Percentiles rank a stretch among this genome's conserved stretches.
phyloP scores from a whole-genome alignment of 192 early-diverging fungal genomes.

The Polychytrium aggregatum region DNA sequence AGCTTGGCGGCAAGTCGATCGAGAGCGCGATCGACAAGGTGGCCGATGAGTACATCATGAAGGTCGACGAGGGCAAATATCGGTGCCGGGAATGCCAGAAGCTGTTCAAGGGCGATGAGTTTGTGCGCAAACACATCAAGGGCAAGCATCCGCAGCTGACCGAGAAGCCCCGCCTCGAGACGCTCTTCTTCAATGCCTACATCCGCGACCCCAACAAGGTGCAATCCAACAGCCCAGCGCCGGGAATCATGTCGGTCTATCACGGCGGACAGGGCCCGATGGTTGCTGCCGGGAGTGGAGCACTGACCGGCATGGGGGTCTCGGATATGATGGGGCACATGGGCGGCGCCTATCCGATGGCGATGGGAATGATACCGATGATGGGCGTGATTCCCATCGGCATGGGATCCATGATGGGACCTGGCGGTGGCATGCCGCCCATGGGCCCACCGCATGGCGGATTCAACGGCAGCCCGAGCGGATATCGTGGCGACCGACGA shows the following conservation, averaged over 20 bases:
- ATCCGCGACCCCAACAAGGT: constrained; percentile 73
- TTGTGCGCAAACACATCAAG: constrained; percentile 88
- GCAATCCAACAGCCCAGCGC: constrained; percentile 14
- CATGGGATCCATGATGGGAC: too few species aligned
- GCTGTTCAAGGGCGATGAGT: constrained; percentile 87
- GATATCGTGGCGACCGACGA: background rate
- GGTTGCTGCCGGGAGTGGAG: constrained; percentile 1
- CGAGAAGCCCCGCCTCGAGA: constrained; percentile 50
- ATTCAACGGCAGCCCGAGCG: too few species aligned
- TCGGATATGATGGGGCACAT: constrained; percentile 22
- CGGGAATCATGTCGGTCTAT: constrained; percentile 4
- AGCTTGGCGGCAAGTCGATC: constrained; percentile 23
- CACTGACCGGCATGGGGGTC: constrained; percentile 12
- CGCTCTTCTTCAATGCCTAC: constrained; percentile 78
- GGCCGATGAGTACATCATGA: constrained; percentile 35
- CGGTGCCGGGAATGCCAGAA: constrained; percentile 82
- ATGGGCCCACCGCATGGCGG: too few species aligned
- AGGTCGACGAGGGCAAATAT: constrained; percentile 74
- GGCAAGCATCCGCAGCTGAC: constrained; percentile 75
- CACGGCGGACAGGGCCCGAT: constrained; percentile 7
- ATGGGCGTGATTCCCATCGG: too few species aligned
- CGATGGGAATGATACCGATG: too few species aligned
- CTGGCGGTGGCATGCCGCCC: too few species aligned
- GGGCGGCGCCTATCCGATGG: background rate
- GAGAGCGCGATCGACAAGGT: constrained; percentile 36